Conservation (phyloP, 176 grass and related monocot species). For the Pontederia paniculata region DNA sequence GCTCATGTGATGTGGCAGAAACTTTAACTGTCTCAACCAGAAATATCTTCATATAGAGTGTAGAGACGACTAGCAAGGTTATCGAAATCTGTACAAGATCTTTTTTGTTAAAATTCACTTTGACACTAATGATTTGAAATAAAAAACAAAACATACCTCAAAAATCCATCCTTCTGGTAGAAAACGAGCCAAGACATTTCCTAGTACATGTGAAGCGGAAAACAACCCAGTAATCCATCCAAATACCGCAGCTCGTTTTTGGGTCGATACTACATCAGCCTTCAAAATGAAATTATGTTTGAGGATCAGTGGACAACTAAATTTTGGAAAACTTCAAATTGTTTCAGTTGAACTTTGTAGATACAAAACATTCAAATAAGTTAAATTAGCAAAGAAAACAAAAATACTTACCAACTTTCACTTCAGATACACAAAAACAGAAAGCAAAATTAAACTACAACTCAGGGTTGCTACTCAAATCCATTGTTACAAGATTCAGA, state of each 20-base stretch:
- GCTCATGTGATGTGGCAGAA: constrained; percentile 20
- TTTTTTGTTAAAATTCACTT: constrained; percentile 1
- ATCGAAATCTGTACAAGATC: constrained; percentile 44
- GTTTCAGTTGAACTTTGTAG: too few species aligned
- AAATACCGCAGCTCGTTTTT: constrained; percentile 50
- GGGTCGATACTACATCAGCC: constrained; percentile 49
- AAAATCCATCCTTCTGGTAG: constrained; percentile 67
- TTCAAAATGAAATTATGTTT: constrained; percentile 10
- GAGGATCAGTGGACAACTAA: too few species aligned
- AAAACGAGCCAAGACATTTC: constrained; percentile 52
- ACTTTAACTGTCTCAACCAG: constrained; percentile 49
- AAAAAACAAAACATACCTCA: constrained; percentile 30
- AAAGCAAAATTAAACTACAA: too few species aligned
- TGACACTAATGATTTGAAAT: neutral
- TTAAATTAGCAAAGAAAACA: too few species aligned
- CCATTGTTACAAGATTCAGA: too few species aligned
- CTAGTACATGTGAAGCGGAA: constrained; percentile 58
- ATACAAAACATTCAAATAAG: too few species aligned
- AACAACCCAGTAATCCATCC: constrained; percentile 64
- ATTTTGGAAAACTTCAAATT: too few species aligned
- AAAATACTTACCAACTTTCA: too few species aligned
- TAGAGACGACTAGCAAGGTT: constrained; percentile 35
- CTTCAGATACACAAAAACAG: too few species aligned
- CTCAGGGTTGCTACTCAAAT: too few species aligned
- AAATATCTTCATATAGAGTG: constrained; percentile 72